Base-by-base conservation (phyloP, 768 basidiomycete genomes). In the Filobasidium floriforme region DNA sequence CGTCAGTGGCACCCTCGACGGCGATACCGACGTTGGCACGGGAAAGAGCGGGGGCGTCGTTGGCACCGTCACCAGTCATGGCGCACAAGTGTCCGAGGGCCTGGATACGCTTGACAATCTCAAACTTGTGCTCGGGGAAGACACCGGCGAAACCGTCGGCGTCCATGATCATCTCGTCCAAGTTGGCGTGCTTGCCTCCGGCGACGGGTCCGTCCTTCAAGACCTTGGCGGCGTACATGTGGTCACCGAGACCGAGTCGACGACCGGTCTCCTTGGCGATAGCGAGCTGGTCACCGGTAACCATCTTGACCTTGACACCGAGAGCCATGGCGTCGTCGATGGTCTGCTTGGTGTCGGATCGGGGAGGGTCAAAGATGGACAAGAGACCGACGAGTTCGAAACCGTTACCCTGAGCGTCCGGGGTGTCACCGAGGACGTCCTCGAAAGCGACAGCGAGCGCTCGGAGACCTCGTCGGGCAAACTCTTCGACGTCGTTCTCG, bases 1-100 rank as follows among this genome's bases (percentile, higher is more conserved):
- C 94, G 73, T 98, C 94, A 41, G 94, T 98, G 66, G 94, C 92
- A 86, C 94, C 94, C 80, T 98, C 93, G 75, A 98, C 94, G 69
- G 94, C 94, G 69, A 98, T 97, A 88, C 94, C 94, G 76, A 98
- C 94, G 79, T 98, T 98, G 79, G 93, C 94, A 77, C 93, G 90
- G 67, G 93, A 94, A 46, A 98, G 84, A 76, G 94, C 94, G 62
- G 94, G 94, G 64, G 94, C 94, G 70, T 98, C 93, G 79, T 97
- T 98, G 76, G 94, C 94, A 85, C 94, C 94, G 75, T 97, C 94
- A 84, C 94, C 94, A 79, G 94, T 98, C 94, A 98, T 98, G 66
- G 94, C 94, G 80, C 89, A 91, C 67, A 96, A 81, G 80, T 96
- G 92, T 59, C 92, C 94, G 68, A 97, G 88, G 77, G 87, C 90